phyloP scores from a whole-genome alignment of 495 filamentous ascomycete species.

The Bacidia gigantensis region DNA sequence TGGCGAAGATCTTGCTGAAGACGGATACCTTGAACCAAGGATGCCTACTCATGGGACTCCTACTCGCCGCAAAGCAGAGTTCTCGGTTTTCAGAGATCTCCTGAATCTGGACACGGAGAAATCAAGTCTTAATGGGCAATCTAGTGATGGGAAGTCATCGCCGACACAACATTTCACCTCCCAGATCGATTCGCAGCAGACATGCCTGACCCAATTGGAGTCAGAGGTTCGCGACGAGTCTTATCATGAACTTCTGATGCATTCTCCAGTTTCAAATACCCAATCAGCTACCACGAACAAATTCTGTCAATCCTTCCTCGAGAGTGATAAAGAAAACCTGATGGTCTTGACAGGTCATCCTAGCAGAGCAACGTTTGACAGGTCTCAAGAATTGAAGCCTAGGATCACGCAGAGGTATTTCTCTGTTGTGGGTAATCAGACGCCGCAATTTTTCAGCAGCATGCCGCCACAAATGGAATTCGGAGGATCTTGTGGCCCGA shows the following conservation, averaged over 20 bases:
- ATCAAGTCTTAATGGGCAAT: not conserved
- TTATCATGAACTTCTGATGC: not conserved
- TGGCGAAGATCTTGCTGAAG: not conserved
- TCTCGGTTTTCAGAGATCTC: slow-evolving; percentile 1
- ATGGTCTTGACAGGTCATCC: not conserved
- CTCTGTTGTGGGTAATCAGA: slow-evolving; percentile 18
- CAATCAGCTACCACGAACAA: not conserved
- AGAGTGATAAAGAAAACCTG: not conserved
- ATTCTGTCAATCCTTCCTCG: not conserved
- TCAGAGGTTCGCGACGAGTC: not conserved
- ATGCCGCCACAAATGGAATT: slow-evolving; percentile 24
- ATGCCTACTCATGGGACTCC: not conserved
- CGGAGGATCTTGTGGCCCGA: slow-evolving; percentile 20
- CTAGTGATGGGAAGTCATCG: not conserved
- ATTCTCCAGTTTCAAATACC: not conserved
- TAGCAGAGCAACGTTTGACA: not conserved
- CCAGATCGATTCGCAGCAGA: not conserved
- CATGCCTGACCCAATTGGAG: not conserved
- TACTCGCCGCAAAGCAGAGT: not conserved
- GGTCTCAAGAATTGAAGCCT: not conserved
- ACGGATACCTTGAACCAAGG: not conserved
- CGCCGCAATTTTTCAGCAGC: slow-evolving; percentile 25
- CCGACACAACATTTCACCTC: not conserved
- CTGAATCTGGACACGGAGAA: not conserved
- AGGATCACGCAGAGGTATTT: slow-evolving; percentile 20